Evolutionary conservation across 1,139 yeast species (phyloP).

Genomic region (Yamadazyma buinensis): DNA sequence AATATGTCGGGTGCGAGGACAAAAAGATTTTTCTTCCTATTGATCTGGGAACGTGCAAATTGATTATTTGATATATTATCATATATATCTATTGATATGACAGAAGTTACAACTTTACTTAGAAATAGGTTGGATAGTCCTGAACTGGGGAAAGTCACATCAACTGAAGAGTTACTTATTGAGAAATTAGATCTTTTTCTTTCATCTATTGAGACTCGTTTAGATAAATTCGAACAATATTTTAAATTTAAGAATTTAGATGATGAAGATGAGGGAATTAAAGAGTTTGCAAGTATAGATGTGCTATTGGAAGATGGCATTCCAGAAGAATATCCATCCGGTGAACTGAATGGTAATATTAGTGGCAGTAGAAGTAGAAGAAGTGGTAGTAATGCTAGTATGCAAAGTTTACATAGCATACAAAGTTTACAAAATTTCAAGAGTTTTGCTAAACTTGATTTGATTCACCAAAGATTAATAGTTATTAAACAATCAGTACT

Average conservation of each 20-base stretch:
- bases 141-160: conserved; percentile 3
- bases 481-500: conserved; percentile 41
- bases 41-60: too few relatives aligned
- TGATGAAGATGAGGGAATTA: conserved; percentile 13
- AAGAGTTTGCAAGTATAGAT: conserved; percentile 9
- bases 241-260: conserved; percentile 29
- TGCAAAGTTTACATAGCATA: background rate
- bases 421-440: conserved; percentile 26
- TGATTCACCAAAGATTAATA: conserved; percentile 41
- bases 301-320: background rate
- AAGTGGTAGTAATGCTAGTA: conserved; percentile 11
- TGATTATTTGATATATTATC: too few relatives aligned
- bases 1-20: background rate
- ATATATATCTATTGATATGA: conserved; percentile 8
- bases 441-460: conserved; percentile 35
- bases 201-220: conserved; percentile 49
- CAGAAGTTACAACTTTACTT: conserved; percentile 13
- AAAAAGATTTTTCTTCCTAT: too few relatives aligned
- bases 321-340: too few relatives aligned
- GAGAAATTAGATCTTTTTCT: conserved; percentile 51
- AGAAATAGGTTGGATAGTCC: conserved; percentile 13
- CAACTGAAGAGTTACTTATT: conserved; percentile 47
- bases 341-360: conserved; percentile 30
- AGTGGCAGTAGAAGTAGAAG: conserved; percentile 13
- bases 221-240: conserved; percentile 50